These are phyloP conservation scores for Dendrostoma leiphaemia DNA, from an alignment of 2,329 filamentous ascomycete genomes.

Conservation along the genomic window DNA sequence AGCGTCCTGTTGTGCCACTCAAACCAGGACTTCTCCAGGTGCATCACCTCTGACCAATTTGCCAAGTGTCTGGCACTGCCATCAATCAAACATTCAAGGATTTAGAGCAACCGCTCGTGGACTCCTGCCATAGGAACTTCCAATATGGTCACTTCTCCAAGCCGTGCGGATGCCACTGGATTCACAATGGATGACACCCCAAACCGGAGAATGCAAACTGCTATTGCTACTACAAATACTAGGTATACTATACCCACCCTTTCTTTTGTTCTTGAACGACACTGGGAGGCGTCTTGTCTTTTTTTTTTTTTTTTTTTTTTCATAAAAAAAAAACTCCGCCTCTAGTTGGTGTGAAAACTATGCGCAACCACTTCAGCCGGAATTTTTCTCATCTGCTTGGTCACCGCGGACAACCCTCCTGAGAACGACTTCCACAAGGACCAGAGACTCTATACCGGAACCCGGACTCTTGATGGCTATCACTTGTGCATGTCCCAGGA, in stretches of 20 bases:
- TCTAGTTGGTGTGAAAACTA: slow-evolving; percentile 6
- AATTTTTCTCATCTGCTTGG: slow-evolving; percentile 21
- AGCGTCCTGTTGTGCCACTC: slow-evolving; percentile 16
- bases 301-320: slow-evolving; percentile 28
- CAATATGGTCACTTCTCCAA: slow-evolving; percentile 46
- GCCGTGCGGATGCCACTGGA: slow-evolving; percentile 42
- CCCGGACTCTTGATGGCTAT: background rate
- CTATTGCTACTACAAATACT: slow-evolving; percentile 53
- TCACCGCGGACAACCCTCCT: background rate
- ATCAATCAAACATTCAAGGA: slow-evolving; percentile 17
- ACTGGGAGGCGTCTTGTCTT: slow-evolving; percentile 41
- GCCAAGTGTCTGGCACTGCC: slow-evolving; percentile 15
- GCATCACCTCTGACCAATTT: slow-evolving; percentile 13
- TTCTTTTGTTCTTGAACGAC: slow-evolving; percentile 48
- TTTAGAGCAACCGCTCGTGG: slow-evolving; percentile 32
- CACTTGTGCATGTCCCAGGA: background rate
- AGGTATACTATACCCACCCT: slow-evolving; percentile 54
- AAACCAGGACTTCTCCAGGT: slow-evolving; percentile 10
- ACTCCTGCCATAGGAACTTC: slow-evolving; percentile 41
- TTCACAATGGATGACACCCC: slow-evolving; percentile 49
- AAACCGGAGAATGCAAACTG: slow-evolving; percentile 58
- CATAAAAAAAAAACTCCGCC: background rate
- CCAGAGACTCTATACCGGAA: background rate
- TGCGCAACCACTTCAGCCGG: slow-evolving; percentile 21
- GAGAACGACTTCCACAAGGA: background rate